Conservation (phyloP, 495 filamentous ascomycete genomes). For the Penicillium alfredii region DNA sequence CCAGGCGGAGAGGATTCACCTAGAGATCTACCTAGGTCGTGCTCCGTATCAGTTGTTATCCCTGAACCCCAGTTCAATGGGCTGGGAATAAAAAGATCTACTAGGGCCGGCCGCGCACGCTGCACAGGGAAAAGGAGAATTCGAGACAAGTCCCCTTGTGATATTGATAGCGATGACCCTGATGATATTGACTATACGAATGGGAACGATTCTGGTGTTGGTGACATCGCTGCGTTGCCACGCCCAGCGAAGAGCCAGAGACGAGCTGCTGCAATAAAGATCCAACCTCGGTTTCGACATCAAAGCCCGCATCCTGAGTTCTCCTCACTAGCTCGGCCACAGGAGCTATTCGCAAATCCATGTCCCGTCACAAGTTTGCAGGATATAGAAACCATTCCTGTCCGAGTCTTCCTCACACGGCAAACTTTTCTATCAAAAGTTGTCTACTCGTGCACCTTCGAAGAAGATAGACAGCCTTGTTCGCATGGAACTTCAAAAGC, state of each 20-base stretch:
- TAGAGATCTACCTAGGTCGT: too few relatives aligned
- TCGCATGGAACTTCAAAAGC: too few relatives aligned
- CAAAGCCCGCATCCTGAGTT: not conserved
- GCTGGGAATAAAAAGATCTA: too few relatives aligned
- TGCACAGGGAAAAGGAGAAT: not conserved
- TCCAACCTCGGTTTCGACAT: not conserved
- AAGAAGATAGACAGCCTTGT: too few relatives aligned
- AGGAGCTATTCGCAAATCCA: too few relatives aligned
- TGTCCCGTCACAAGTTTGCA: not conserved
- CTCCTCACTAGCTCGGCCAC: not conserved
- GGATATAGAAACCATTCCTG: not conserved
- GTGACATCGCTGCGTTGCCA: not conserved
- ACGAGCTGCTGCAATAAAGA: not conserved
- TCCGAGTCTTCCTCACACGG: not conserved
- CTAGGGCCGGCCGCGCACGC: too few relatives aligned
- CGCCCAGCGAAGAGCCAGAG: not conserved
- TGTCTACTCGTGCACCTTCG: not conserved
- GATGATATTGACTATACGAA: not conserved
- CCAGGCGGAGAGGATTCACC: too few relatives aligned
- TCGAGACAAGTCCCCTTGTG: not conserved
- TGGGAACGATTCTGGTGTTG: not conserved
- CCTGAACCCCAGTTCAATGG: too few relatives aligned
- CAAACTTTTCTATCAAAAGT: not conserved
- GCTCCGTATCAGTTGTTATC: too few relatives aligned
- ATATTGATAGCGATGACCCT: constrained; percentile 2